Evolutionary conservation across 441 rosid genomes (phyloP), one percentile per base, ranked within the genome.

Genomic region (Corymbia calophylla): DNA sequence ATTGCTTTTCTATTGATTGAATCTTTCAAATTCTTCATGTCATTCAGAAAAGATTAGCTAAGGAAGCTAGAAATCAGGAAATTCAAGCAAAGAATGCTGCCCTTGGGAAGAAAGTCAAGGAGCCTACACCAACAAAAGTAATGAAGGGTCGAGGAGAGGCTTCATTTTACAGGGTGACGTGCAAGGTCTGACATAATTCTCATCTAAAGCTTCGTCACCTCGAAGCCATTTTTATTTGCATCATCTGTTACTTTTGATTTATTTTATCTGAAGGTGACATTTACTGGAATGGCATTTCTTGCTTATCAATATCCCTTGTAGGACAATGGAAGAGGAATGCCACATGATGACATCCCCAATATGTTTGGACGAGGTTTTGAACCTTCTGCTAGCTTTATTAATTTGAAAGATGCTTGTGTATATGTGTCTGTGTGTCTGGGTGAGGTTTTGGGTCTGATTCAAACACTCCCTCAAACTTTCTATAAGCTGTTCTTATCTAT

Each of bases 281-380:
- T 86, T 54, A 53, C 7, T 31, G 87, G 31, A 44, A 54, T 8
- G 31, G 48, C 12, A 1, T 86, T 86, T 77, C 84, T 44, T 23
- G 51, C 84, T 47, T 23, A 77, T 77, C 84, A 15, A 27, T 87
- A 91, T 64, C 87, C 88, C 88, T 89, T 84, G 86, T 53, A 98
- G 99, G 99, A 98, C 93, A 98, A 98, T 92, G 99, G 99, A 92
- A 96, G 89, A 95, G 99, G 99, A 90, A 98, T 98, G 99, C 97
- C 99, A n/a, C 98, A 97, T 92, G 99, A 98, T 93, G 99, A 98
- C 93, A 98, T 98, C 91, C 99, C 99, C 60, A 96, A 98, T 93
- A 98, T 98, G 99, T 98, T 98, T 88, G 99, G 99, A 77, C 92
- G 99, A 95, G 99, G 99, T 98, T 56, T 89, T 32, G 87, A 68